Evolutionary conservation across 768 basidiomycete species (phyloP), one percentile per base, ranked within the genome.

Genomic region (Lanmaoa pseudosensibilis): DNA sequence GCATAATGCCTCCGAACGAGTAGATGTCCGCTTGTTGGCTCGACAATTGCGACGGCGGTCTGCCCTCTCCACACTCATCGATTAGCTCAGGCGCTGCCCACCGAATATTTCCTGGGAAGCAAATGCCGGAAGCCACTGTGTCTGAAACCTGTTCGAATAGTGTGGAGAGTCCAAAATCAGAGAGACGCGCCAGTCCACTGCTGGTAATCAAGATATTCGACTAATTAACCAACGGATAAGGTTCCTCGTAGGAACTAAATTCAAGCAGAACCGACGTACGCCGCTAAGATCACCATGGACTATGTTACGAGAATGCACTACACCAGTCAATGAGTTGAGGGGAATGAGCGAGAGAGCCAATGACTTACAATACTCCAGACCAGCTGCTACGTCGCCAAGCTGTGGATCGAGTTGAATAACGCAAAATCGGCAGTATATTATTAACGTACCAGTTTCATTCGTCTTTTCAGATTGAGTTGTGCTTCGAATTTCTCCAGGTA

Each of bases 281-380:
- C 74, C 70, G 56, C 76, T 76, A 18, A 79, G 46, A 45, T 79
- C 78, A 4, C 78, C 76, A 30, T 79, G 78, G 23, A 75, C 64
- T 23, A 67, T 16, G n/a, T 56, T 27, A 69, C 56, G 46, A 15
- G 61, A 37, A 43, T 65, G 64, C 48, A 69, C 64, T 71, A 51
- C 30, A 41, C 38, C 21, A 19, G 47, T 58, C 21, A 21, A 34
- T 30, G 12, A 58, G 44, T 41, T 7, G 21, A 27, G 8, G 13
- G 25, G 13, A 32, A 25, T 16, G 6, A 43, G 5, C 21, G 9
- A 47, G 32, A 23, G 7, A 12, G 18, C 0, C 3, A 6, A 43
- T 18, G 21, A 49, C 54, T 32, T 32, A 70, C 69, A n/a, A 50
- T 70, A 67, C 3, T 32, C 18, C 34, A 70, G 44, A 32, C 69